phyloP scores from a whole-genome alignment of 2,329 filamentous ascomycete genomes.

The Paracamarosporium sp. region DNA sequence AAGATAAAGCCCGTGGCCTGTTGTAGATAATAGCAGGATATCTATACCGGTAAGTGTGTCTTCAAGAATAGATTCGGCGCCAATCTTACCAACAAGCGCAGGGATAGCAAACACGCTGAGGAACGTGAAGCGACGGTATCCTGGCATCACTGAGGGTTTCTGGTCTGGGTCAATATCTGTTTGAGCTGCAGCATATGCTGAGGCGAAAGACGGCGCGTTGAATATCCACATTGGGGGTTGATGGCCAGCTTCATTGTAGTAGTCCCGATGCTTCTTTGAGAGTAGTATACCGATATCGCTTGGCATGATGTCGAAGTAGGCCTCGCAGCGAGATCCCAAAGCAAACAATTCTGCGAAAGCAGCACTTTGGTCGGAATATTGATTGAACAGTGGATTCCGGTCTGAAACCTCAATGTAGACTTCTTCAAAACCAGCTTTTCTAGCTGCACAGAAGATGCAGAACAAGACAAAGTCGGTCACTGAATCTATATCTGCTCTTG shows the following conservation, averaged over 20 bases:
- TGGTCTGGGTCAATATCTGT: conserved; percentile 60
- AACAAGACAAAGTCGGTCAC: conserved; percentile 62
- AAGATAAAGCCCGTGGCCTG: conserved; percentile 67
- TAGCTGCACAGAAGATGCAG: conserved; percentile 63
- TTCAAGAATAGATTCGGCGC: neutral
- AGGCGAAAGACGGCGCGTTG: conserved; percentile 57
- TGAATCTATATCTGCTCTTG: conserved; percentile 31
- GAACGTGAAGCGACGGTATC: conserved; percentile 62
- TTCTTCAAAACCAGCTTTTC: conserved; percentile 65
- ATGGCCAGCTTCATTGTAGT: conserved; percentile 50
- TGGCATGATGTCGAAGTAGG: conserved; percentile 63
- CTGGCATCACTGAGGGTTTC: conserved; percentile 52
- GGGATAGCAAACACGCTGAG: conserved; percentile 69
- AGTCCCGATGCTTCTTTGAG: conserved; percentile 48
- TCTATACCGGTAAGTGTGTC: conserved; percentile 46
- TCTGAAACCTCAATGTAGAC: conserved; percentile 69
- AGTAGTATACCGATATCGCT: conserved; percentile 45
- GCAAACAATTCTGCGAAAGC: conserved; percentile 70
- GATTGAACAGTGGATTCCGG: conserved; percentile 66
- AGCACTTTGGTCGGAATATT: conserved; percentile 68
- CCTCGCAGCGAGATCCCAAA: conserved; percentile 67
- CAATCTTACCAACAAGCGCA: conserved; percentile 56
- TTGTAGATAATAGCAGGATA: conserved; percentile 64
- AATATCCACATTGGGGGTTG: conserved; percentile 59
- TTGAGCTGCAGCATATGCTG: conserved; percentile 59